Evolutionary conservation across 352 stramenopile genomes (phyloP).

Genomic region (Phytophthora tentaculata): DNA sequence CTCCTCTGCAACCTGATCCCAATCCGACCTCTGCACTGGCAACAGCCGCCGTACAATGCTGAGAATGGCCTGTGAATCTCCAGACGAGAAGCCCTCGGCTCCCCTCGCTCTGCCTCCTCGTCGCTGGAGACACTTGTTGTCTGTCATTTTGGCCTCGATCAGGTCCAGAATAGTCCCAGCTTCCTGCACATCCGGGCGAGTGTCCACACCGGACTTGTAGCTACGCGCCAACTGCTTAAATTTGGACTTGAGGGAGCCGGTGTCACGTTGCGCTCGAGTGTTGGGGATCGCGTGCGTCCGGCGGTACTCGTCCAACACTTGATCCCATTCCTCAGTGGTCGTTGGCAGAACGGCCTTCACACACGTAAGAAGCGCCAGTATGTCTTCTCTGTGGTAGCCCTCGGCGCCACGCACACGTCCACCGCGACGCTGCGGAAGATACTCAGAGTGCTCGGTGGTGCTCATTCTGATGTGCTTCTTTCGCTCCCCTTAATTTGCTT

Average conservation of each 20-base stretch:
- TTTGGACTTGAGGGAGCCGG: slow-evolving; percentile 34
- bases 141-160: slow-evolving; percentile 33
- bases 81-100: slow-evolving; percentile 35
- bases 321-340: slow-evolving; percentile 29
- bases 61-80: slow-evolving; percentile 30
- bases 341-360: slow-evolving; percentile 25
- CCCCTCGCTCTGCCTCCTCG: slow-evolving; percentile 34
- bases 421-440: slow-evolving; percentile 27
- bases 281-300: slow-evolving; percentile 34
- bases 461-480: slow-evolving; percentile 3
- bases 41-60: slow-evolving; percentile 20
- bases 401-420: slow-evolving; percentile 38
- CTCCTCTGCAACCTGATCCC: slow-evolving; percentile 32
- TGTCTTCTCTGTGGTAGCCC: slow-evolving; percentile 41
- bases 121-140: slow-evolving; percentile 24
- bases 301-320: slow-evolving; percentile 38
- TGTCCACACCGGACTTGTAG: slow-evolving; percentile 6
- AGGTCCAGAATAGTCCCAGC: slow-evolving; percentile 19
- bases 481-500: not conserved
- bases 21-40: slow-evolving; percentile 26
- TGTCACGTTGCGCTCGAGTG: slow-evolving; percentile 29
- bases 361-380: slow-evolving; percentile 25
- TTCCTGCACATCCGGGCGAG: slow-evolving; percentile 20
- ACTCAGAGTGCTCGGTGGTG: slow-evolving; percentile 16
- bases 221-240: slow-evolving; percentile 39